These are phyloP conservation scores for Hypomontagnella monticulosa DNA, from an alignment of 495 filamentous ascomycete genomes.

Conservation along the genomic window DNA sequence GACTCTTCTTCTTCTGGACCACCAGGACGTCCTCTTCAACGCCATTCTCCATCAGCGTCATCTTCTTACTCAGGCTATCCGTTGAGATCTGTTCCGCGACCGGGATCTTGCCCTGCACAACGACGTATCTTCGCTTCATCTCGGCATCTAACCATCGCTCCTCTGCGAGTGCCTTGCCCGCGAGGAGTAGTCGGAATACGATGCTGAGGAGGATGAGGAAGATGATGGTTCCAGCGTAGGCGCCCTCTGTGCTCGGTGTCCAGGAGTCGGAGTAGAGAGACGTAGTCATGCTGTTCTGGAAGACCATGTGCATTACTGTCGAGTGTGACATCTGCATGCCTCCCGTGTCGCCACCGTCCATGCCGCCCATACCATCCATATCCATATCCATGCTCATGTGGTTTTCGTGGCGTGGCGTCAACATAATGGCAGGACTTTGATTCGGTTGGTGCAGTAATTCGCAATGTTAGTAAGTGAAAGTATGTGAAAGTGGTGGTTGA, in stretches of 20 bases:
- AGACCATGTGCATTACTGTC: slow-evolving; percentile 62
- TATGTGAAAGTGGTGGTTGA: neutral
- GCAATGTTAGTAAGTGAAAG: too few relatives aligned
- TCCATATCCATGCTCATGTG: too few relatives aligned
- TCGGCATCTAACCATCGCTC: slow-evolving; percentile 67
- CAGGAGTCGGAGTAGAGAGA: slow-evolving; percentile 78
- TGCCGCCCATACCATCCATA: slow-evolving; percentile 27
- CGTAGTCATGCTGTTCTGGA: slow-evolving; percentile 71
- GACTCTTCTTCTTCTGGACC: slow-evolving; percentile 61
- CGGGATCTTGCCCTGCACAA: slow-evolving; percentile 70
- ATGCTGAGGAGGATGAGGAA: slow-evolving; percentile 80
- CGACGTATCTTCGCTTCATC: slow-evolving; percentile 76
- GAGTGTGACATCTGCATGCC: slow-evolving; percentile 32
- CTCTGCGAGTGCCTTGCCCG: slow-evolving; percentile 67
- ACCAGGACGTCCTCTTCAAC: slow-evolving; percentile 79
- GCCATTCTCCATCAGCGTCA: slow-evolving; percentile 71
- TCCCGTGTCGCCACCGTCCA: slow-evolving; percentile 33
- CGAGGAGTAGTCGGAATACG: slow-evolving; percentile 73
- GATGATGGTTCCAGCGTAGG: slow-evolving; percentile 87
- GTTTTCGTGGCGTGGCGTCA: slow-evolving; percentile 14
- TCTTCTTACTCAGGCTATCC: slow-evolving; percentile 64
- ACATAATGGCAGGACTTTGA: slow-evolving; percentile 13
- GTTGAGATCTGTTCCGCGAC: slow-evolving; percentile 63
- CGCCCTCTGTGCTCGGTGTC: slow-evolving; percentile 72
- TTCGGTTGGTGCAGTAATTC: neutral